Evolutionary conservation across 106 monocot species (phyloP).

Genomic region (Phalaenopsis aphrodite): DNA sequence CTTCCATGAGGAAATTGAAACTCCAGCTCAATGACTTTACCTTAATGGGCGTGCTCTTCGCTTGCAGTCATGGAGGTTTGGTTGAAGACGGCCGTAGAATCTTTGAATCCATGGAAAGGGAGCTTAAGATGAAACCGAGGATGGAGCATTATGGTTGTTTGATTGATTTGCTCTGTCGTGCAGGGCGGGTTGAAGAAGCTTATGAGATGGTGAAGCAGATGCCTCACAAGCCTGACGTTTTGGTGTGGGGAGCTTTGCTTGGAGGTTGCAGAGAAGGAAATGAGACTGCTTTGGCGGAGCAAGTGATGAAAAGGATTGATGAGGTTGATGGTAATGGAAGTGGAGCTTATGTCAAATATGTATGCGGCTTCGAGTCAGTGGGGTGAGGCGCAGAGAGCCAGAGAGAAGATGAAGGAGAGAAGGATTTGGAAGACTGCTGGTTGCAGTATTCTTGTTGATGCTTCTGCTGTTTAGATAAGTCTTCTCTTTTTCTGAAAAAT

Average conservation of each 20-base stretch:
- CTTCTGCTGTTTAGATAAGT: neutral
- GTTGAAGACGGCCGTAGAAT: conserved; percentile 26
- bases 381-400: conserved; percentile 17
- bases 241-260: conserved; percentile 34
- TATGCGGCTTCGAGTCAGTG: conserved; percentile 17
- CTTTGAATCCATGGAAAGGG: conserved; percentile 19
- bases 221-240: conserved; percentile 25
- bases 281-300: conserved; percentile 17
- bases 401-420: conserved; percentile 20
- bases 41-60: conserved; percentile 32
- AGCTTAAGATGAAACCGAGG: conserved; percentile 18
- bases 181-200: conserved; percentile 23
- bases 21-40: conserved; percentile 24
- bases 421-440: conserved; percentile 22
- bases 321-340: conserved; percentile 16
- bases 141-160: conserved; percentile 44
- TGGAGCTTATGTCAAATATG: conserved; percentile 30
- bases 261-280: conserved; percentile 24
- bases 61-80: conserved; percentile 39
- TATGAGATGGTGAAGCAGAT: conserved; percentile 17
- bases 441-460: conserved; percentile 9
- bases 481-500: too few relatives aligned
- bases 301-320: conserved; percentile 15
- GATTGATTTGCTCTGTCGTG: conserved; percentile 30
- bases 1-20: conserved; percentile 12